phyloP scores from a whole-genome alignment of 192 early-diverging fungal genomes.

The Helicostylum pulchrum region DNA sequence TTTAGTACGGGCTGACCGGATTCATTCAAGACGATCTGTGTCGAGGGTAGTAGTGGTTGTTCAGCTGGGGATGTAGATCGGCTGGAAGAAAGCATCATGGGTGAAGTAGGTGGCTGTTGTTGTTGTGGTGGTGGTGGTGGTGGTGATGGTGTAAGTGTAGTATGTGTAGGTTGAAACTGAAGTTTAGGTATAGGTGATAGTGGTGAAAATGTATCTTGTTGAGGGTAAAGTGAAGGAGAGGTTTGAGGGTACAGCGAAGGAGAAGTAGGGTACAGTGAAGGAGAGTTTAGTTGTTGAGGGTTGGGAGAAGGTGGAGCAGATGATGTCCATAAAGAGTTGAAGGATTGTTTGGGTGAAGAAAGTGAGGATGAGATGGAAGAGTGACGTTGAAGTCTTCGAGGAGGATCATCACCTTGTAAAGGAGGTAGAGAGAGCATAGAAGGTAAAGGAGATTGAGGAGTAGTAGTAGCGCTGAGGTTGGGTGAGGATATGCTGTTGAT shows the following conservation, averaged over 20 bases:
- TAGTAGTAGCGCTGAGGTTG: not conserved
- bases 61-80: not conserved
- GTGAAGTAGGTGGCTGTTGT: not conserved
- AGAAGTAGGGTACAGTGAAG: not conserved
- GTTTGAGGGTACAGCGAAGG: not conserved
- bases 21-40: slow-evolving; percentile 19
- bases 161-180: not conserved
- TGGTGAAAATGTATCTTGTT: not conserved
- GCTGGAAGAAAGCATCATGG: no score
- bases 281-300: not conserved
- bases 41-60: slow-evolving; percentile 8
- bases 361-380: slow-evolving; percentile 10
- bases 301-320: no score
- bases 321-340: slow-evolving; percentile 9
- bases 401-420: slow-evolving; percentile 30
- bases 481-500: not conserved
- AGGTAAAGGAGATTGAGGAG: not conserved
- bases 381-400: slow-evolving; percentile 13
- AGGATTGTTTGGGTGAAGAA: slow-evolving; percentile 8
- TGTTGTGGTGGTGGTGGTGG: not conserved
- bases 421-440: slow-evolving; percentile 15
- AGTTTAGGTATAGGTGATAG: slow-evolving; percentile 4
- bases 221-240: not conserved
- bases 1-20: slow-evolving; percentile 24
- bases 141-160: no score